Evolutionary conservation across 495 filamentous ascomycete genomes (phyloP).

Genomic region (Umbilicaria muhlenbergii): DNA sequence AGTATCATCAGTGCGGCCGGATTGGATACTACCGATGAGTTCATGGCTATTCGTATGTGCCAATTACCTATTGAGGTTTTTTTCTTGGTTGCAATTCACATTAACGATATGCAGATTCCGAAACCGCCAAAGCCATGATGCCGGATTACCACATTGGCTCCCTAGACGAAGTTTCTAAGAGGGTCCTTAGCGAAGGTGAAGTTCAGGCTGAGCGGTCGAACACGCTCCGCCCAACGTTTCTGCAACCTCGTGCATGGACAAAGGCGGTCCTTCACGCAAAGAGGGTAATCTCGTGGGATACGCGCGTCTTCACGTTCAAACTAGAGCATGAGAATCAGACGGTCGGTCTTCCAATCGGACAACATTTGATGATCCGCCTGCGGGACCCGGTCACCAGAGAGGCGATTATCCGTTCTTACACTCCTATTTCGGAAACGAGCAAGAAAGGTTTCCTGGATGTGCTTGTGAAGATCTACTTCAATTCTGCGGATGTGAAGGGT

Average conservation of each 20-base stretch:
- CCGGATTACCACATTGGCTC: slow-evolving; percentile 73
- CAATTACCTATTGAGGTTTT: not conserved
- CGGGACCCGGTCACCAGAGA: slow-evolving; percentile 51
- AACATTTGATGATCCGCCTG: slow-evolving; percentile 80
- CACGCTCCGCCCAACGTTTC: slow-evolving; percentile 42
- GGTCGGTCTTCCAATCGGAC: slow-evolving; percentile 71
- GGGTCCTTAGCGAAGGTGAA: slow-evolving; percentile 29
- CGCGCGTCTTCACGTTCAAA: slow-evolving; percentile 66
- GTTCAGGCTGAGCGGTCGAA: slow-evolving; percentile 10
- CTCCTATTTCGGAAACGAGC: slow-evolving; percentile 55
- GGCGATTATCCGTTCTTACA: slow-evolving; percentile 75
- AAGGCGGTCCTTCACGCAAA: slow-evolving; percentile 52
- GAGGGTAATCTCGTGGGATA: slow-evolving; percentile 59
- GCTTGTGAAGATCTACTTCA: slow-evolving; percentile 77
- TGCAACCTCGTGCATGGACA: slow-evolving; percentile 56
- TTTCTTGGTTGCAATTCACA: not conserved
- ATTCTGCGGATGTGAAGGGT: slow-evolving; percentile 38
- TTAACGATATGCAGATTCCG: slow-evolving; percentile 43
- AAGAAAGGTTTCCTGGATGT: slow-evolving; percentile 52
- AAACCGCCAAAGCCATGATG: slow-evolving; percentile 92
- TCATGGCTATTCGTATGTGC: slow-evolving; percentile 78
- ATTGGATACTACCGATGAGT: slow-evolving; percentile 81
- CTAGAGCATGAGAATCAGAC: slow-evolving; percentile 58
- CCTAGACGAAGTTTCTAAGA: slow-evolving; percentile 41
- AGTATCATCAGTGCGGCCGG: slow-evolving; percentile 79